A percentile compares a stretch with the other conserved stretches of the same genome.
Evolutionary conservation across 2,329 filamentous ascomycete species (phyloP).

Genomic region (Coniella vitis): DNA sequence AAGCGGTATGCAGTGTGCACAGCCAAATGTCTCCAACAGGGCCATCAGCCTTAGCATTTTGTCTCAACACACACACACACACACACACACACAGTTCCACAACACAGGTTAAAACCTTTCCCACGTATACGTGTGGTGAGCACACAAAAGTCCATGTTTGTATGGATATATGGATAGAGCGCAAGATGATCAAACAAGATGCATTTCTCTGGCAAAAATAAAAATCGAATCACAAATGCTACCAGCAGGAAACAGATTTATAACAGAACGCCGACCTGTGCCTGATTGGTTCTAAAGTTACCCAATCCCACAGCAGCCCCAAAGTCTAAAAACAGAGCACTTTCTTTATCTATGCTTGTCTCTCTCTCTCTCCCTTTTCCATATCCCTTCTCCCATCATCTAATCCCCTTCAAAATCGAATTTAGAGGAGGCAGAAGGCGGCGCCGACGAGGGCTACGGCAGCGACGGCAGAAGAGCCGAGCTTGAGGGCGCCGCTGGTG

Average conservation of each 20-base stretch:
- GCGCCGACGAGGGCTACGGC: slow-evolving; percentile 11
- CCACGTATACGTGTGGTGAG: no score
- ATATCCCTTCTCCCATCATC: background rate
- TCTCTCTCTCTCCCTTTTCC: background rate
- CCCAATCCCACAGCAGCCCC: background rate
- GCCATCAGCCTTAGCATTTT: no score
- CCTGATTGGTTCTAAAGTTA: background rate
- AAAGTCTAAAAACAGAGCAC: background rate
- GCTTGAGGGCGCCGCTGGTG: slow-evolving; percentile 12
- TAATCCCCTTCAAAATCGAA: background rate
- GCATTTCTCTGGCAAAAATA: no score
- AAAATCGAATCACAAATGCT: no score
- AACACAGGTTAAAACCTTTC: no score
- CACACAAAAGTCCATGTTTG: no score
- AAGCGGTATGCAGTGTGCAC: background rate
- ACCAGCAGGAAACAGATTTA: no score
- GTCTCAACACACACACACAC: no score
- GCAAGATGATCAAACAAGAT: no score
- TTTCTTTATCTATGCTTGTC: no score
- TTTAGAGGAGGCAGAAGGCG: slow-evolving; percentile 12
- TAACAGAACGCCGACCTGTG: background rate
- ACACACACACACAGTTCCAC: no score
- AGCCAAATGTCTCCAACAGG: background rate
- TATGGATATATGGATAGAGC: no score
- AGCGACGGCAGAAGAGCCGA: slow-evolving; percentile 13